Evolutionary conservation across 495 filamentous ascomycete genomes (phyloP).

Genomic region (Penicillium chermesinum): DNA sequence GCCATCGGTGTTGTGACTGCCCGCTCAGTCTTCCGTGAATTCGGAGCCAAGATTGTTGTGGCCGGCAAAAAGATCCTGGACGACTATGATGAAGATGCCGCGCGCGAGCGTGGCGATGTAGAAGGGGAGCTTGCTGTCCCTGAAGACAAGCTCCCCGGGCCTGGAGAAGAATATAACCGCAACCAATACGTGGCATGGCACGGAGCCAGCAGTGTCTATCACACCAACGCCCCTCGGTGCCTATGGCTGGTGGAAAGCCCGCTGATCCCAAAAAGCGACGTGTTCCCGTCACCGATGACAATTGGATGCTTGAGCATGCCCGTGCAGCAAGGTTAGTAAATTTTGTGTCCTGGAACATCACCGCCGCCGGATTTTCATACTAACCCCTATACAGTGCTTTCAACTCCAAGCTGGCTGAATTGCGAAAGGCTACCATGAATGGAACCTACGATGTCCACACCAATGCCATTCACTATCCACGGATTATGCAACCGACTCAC

Average conservation of each 20-base stretch:
- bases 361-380: slow-evolving; percentile 9
- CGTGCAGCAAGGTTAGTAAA: slow-evolving; percentile 82
- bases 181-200: slow-evolving; percentile 99
- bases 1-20: slow-evolving; percentile 97
- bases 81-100: slow-evolving; percentile 81
- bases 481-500: slow-evolving; percentile 85
- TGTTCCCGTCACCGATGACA: slow-evolving; percentile 86
- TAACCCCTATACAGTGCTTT: slow-evolving; percentile 58
- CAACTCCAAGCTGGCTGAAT: slow-evolving; percentile 61
- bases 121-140: slow-evolving; percentile 91
- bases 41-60: slow-evolving; percentile 88
- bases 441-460: slow-evolving; percentile 93
- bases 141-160: slow-evolving; percentile 64
- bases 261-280: slow-evolving; percentile 71
- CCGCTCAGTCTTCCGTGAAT: slow-evolving; percentile 93
- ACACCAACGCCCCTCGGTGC: slow-evolving; percentile 71
- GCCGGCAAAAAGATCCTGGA: slow-evolving; percentile 80
- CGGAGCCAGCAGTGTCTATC: slow-evolving; percentile 91
- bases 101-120: slow-evolving; percentile 70
- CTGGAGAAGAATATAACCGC: slow-evolving; percentile 77
- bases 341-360: too few relatives aligned
- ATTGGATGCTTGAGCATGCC: slow-evolving; percentile 96
- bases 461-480: slow-evolving; percentile 81
- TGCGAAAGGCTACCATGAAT: slow-evolving; percentile 45
- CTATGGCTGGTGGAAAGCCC: slow-evolving; percentile 67